Base-by-base conservation (phyloP, 345 rosid species). In the Gossypium herbaceum region DNA sequence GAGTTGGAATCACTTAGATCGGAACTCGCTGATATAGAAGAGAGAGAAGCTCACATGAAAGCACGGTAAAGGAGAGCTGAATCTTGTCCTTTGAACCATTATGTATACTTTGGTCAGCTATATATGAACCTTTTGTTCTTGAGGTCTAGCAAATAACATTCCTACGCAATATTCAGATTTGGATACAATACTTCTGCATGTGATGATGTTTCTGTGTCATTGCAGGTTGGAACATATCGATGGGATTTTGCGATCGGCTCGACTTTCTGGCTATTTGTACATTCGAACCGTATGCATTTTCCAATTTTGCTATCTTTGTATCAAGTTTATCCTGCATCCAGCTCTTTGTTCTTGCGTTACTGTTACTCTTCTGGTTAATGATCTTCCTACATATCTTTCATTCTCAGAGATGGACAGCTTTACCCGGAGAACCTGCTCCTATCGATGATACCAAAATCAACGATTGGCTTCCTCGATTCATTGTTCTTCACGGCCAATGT, bases 391-490 rank as follows among this genome's bases (percentile, higher is more conserved):
- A n/a, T 48, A 47, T 24, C 16, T 58, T 70, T 34, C 48, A 15
- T 72, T 66, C 39, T 59, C 75, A 94, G 98, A 90, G 98, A 78
- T 91, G 98, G 98, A 84, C 86, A 74, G 95, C 97, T 73, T 85
- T 94, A 24, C 98, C 97, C 0, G 98, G 98, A 78, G 98, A 94
- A 80, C 94, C 92, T 74, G 91, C 94, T 22, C 94, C 97, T 5
- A 27, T 92, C 73, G 98, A 94, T 73, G 98, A 94, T 86, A 72
- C 84, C 7, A 98, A 94, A n/a, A 94, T 94, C 48, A 95, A 94
- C 71, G 98, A 94, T 77, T 94, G 98, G 98, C 95, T 94, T 81
- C 97, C 97, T 44, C 90, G 98, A 39, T 94, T 94, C 25, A 85
- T 89, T 71, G 98, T 94, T 63, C 97, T 94, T 81, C 97, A 94